phyloP scores from a whole-genome alignment of 2,329 filamentous ascomycete species.

The Neofusicoccum kwambonambiense region DNA sequence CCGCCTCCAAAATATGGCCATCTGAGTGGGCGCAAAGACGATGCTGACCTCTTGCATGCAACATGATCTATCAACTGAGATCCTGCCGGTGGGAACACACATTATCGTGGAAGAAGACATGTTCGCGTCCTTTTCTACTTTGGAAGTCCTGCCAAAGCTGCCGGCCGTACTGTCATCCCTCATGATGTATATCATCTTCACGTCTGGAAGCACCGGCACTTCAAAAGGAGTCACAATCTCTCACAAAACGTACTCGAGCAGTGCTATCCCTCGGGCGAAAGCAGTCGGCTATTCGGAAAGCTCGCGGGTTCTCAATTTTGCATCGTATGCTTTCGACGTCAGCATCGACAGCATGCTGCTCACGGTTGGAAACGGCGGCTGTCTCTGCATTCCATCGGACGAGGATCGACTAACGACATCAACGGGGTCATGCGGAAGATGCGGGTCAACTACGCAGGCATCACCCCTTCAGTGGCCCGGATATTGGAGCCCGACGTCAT shows the following conservation, averaged over 20 bases:
- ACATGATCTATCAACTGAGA: constrained; percentile 28
- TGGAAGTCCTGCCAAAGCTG: background rate
- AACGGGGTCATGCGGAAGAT: too few relatives aligned
- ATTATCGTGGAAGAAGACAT: background rate
- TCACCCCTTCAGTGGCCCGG: too few relatives aligned
- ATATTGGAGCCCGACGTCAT: too few relatives aligned
- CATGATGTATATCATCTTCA: constrained; percentile 38
- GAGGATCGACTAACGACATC: constrained; percentile 41
- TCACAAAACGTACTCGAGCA: constrained; percentile 24
- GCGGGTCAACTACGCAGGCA: too few relatives aligned
- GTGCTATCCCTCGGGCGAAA: constrained; percentile 34
- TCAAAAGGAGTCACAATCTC: constrained; percentile 27
- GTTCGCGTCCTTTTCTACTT: background rate
- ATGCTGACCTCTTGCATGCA: constrained; percentile 16
- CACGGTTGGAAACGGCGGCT: constrained; percentile 37
- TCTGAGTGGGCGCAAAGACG: background rate
- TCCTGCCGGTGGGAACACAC: constrained; percentile 31
- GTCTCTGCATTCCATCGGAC: constrained; percentile 36
- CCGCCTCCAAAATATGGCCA: constrained; percentile 7
- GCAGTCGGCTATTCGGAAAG: background rate
- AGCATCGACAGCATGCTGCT: constrained; percentile 35
- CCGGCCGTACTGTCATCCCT: background rate
- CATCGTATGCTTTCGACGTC: constrained; percentile 30
- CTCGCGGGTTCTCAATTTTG: background rate
- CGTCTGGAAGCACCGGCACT: constrained; percentile 23